phyloP scores from a whole-genome alignment of 345 rosid genomes.

The Rubroshorea leprosula region DNA sequence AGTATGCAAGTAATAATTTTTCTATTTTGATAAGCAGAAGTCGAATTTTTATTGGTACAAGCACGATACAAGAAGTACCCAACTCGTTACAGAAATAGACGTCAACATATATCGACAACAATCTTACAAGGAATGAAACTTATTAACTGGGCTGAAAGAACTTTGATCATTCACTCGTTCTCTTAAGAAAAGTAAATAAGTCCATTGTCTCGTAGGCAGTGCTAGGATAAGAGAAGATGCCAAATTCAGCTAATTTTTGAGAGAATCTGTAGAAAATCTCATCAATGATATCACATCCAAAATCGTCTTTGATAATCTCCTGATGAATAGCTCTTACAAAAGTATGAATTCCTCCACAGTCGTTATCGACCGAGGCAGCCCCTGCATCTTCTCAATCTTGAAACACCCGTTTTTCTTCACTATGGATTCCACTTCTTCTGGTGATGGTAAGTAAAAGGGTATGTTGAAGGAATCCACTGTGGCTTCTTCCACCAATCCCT shows the following conservation, averaged over 20 bases:
- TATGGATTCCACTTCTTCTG: slow-evolving; percentile 27
- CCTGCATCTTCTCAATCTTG: slow-evolving; percentile 23
- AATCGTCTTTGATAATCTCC: slow-evolving; percentile 30
- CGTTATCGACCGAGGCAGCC: not conserved
- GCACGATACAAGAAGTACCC: too few species aligned
- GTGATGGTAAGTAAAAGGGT: slow-evolving; percentile 39
- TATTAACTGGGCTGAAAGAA: too few species aligned
- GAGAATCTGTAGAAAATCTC: slow-evolving; percentile 26
- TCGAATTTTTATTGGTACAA: too few species aligned
- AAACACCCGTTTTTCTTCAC: slow-evolving; percentile 31
- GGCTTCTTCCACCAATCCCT: slow-evolving; percentile 36
- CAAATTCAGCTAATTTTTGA: slow-evolving; percentile 20
- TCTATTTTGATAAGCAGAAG: too few species aligned
- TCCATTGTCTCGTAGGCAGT: too few species aligned
- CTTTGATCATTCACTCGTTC: too few species aligned
- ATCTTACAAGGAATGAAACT: too few species aligned
- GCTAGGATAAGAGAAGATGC: slow-evolving; percentile 2
- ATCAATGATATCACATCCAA: slow-evolving; percentile 13
- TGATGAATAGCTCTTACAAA: slow-evolving; percentile 47
- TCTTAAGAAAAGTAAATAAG: too few species aligned
- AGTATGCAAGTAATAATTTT: too few species aligned
- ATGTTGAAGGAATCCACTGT: slow-evolving; percentile 42
- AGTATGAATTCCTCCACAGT: slow-evolving; percentile 20
- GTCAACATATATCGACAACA: too few species aligned
- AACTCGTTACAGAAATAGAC: too few species aligned